These are phyloP conservation scores for Chaetothyriales sp. DNA, from an alignment of 2,329 filamentous ascomycete species.

Conservation along the genomic window DNA sequence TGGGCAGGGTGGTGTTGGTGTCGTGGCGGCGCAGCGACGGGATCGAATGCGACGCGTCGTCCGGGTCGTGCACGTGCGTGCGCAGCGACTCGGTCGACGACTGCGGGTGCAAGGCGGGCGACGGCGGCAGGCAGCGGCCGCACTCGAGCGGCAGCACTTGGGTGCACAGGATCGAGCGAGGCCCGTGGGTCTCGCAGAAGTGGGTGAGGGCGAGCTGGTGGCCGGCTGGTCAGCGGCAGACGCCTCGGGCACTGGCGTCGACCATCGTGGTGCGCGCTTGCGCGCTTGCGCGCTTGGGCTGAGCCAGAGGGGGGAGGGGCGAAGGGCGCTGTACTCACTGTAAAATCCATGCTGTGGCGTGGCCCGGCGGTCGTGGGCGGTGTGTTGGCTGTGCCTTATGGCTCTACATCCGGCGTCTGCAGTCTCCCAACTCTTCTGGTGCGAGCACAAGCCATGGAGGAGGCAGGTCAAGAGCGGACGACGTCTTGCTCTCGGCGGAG, in stretches of 20 bases:
- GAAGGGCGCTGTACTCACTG: slow-evolving; percentile 23
- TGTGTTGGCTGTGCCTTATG: neutral
- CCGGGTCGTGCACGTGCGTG: slow-evolving; percentile 9
- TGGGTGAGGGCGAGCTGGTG: slow-evolving; percentile 46
- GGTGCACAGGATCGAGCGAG: slow-evolving; percentile 48
- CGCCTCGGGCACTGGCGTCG: slow-evolving; percentile 1
- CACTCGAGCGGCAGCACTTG: slow-evolving; percentile 44
- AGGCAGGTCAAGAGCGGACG: neutral
- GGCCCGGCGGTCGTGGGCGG: neutral
- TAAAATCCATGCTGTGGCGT: slow-evolving; percentile 28
- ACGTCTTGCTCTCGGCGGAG: neutral
- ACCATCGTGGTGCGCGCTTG: too few species aligned
- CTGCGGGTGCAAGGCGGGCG: slow-evolving; percentile 30
- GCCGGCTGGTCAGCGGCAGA: neutral
- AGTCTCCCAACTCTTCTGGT: neutral
- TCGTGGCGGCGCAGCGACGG: slow-evolving; percentile 12
- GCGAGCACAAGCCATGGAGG: neutral
- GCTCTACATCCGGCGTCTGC: neutral
- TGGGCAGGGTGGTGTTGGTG: slow-evolving; percentile 17
- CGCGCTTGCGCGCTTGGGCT: too few species aligned
- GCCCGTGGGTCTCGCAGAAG: slow-evolving; percentile 50
- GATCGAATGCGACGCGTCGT: slow-evolving; percentile 3
- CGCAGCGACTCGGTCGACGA: slow-evolving; percentile 18
- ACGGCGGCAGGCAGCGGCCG: slow-evolving; percentile 35
- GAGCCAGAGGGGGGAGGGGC: slow-evolving; percentile 6